Base-by-base conservation (phyloP, 176 grass and related monocot genomes). In the Ensete ventricosum region DNA sequence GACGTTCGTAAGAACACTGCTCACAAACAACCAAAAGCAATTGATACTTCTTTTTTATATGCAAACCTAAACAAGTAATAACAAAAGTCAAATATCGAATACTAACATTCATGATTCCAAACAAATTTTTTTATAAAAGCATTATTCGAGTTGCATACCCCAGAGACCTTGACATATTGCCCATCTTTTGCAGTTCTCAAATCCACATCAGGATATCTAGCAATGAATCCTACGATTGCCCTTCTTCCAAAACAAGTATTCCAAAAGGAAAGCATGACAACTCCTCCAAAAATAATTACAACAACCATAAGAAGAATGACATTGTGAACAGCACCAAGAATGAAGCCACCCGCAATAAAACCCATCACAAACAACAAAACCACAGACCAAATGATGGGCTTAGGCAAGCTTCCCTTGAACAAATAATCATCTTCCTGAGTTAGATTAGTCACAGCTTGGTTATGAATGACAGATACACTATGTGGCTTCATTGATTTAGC, bases 121-220 rank as follows among this genome's bases (percentile, higher is more conserved):
- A 43, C 34, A 43, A 43, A 43, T 4, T 43, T 43, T 4, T 43
- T 43, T 6, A 43, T 6, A 43, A 43, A 43, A 10, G 19, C 9
- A 21, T 50, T 50, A 8, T 52, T 20, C 64, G 78, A 68, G 81
- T 54, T 64, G 75, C 87, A 67, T 93, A 97, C 94, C 90, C 94
- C 94, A 51, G 94, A 90, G 70, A 97, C 94, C 76, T 93, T 97
- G n/a, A 97, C 90, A 71, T 93, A 97, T 43, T 97, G 90, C 71
- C 94, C 94, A 51, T 97, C 90, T 83, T 84, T 93, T 21, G 94
- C 86, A 78, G 81, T 93, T 83, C 90, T 97, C 21, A 97, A 86
- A 81, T 96, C 93, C 80, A 87, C 87, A 96, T 96, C 93, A 81
- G 85, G 81, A 84, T 88, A 96, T 50, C 20, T 71, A 65, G 74